Evolutionary conservation across 192 early-diverging fungal species (phyloP).

Genomic region (Coemansia sp.): DNA sequence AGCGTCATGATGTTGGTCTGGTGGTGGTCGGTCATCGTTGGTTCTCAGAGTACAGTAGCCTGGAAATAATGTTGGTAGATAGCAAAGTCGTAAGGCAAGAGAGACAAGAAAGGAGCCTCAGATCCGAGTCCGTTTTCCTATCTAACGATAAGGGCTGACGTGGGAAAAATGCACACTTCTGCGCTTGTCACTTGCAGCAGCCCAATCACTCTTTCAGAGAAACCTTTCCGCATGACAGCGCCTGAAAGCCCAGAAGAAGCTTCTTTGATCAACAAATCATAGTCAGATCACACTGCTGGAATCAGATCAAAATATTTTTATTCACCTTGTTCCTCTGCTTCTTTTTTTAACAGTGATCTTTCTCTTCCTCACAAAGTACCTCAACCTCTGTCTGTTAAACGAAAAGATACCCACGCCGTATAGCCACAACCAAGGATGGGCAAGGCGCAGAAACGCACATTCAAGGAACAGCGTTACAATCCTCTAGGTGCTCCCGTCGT

Average conservation of each 20-base stretch:
- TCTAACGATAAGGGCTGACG: too few relatives aligned
- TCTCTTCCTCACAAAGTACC: too few relatives aligned
- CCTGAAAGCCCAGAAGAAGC: too few relatives aligned
- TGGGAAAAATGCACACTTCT: too few relatives aligned
- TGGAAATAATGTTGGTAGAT: neutral
- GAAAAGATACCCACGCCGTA: neutral
- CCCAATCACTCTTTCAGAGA: too few relatives aligned
- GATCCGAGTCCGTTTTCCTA: too few relatives aligned
- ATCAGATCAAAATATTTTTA: slow-evolving; percentile 1
- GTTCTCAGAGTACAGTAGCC: neutral
- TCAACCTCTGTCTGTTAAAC: neutral
- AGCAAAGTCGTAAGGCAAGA: too few relatives aligned
- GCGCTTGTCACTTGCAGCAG: too few relatives aligned
- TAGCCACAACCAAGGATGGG: slow-evolving; percentile 26
- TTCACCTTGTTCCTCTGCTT: too few relatives aligned
- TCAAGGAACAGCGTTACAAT: slow-evolving; percentile 42
- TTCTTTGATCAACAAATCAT: neutral
- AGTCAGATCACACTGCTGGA: neutral
- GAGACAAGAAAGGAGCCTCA: too few relatives aligned
- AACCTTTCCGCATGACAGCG: too few relatives aligned
- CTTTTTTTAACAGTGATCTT: too few relatives aligned
- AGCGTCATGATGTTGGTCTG: slow-evolving; percentile 92
- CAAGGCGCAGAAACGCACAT: slow-evolving; percentile 47
- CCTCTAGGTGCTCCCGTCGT: slow-evolving; percentile 32
- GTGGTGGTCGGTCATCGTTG: slow-evolving; percentile 59